Evolutionary conservation across 345 rosid species (phyloP).

Genomic region (Corchorus capsularis): DNA sequence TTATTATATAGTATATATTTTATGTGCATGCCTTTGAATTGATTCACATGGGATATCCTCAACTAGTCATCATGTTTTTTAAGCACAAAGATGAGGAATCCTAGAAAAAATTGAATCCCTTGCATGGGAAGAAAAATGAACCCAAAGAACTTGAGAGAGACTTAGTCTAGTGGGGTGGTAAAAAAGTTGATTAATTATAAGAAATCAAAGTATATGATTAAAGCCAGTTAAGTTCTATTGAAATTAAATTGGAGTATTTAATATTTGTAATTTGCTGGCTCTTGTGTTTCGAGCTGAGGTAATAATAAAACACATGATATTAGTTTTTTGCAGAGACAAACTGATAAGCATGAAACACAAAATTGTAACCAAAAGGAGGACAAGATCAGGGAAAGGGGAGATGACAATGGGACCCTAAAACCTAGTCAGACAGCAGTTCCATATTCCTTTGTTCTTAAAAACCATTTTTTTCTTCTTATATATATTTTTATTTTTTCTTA

Average conservation of each 20-base stretch:
- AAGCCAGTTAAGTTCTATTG: neutral
- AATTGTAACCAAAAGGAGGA: slow-evolving; percentile 29
- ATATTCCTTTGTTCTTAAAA: slow-evolving; percentile 20
- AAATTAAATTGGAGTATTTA: neutral
- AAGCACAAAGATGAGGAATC: slow-evolving; percentile 19
- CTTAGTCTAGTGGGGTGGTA: too few relatives aligned
- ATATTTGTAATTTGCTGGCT: neutral
- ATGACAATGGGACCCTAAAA: slow-evolving; percentile 25
- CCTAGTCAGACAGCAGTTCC: slow-evolving; percentile 17
- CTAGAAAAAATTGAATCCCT: slow-evolving; percentile 12
- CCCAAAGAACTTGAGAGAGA: neutral
- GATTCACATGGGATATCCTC: slow-evolving; percentile 26
- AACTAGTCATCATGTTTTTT: slow-evolving; percentile 22
- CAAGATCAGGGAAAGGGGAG: slow-evolving; percentile 24
- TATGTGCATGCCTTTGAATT: slow-evolving; percentile 25
- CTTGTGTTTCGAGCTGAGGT: neutral
- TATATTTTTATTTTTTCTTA: neutral
- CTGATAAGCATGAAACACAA: slow-evolving; percentile 17
- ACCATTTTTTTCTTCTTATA: neutral
- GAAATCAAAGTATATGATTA: neutral
- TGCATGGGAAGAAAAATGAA: slow-evolving; percentile 23
- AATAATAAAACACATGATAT: neutral
- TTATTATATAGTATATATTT: neutral
- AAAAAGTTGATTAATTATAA: neutral
- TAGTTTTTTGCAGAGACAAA: slow-evolving; percentile 22